Base-by-base conservation (phyloP, 495 filamentous ascomycete species). In the Neurospora terricola region DNA sequence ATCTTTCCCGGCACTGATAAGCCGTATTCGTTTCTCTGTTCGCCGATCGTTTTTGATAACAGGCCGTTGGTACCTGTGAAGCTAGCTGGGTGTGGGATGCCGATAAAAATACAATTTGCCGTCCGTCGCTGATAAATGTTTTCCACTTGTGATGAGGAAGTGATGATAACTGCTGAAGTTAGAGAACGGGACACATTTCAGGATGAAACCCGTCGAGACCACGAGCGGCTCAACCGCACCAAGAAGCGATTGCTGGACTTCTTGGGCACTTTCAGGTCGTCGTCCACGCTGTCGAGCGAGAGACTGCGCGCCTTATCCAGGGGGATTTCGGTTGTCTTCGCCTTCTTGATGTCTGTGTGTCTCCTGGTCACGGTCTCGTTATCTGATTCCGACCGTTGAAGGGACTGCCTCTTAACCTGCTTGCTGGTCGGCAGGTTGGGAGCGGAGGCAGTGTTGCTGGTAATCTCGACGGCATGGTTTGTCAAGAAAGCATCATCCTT, bases 151-250 rank as follows among this genome's bases (percentile, higher is more conserved):
- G 3, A 66, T 34, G 1, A 34, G 3, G 7, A 30, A 16, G 12
- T 62, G 27, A 34, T 34, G 54, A 27, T 27, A 62, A 62, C 27
- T 62, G 27, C 54, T 36, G 12, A 18, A 66, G 54, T 66, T 36
- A 66, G 14, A 18, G 12, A 18, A 34, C 1, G 27, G 3, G 6
- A 6, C 11, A 2, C 12, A 16, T 18, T 59, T 66, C 54, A 66
- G 6, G 73, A 40, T 10, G 77, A 78, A 62, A 75, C 72, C 14
- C 76, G 73, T 0, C 77, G 75, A 8, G 77, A 76, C 70, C 73
- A 79, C 0, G 77, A 76, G 11, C 77, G 76, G 1, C 76, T 73
- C 27, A 78, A 72, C 34, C 76, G 73, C 36, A 71, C 30, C 5
- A 79, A 43, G 21, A 78, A 70, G 2, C 76, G 76, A 23, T 72